Evolutionary conservation across 2,329 filamentous ascomycete genomes (phyloP), one percentile per base, ranked within the genome.

Genomic region (Penicillium sp.): DNA sequence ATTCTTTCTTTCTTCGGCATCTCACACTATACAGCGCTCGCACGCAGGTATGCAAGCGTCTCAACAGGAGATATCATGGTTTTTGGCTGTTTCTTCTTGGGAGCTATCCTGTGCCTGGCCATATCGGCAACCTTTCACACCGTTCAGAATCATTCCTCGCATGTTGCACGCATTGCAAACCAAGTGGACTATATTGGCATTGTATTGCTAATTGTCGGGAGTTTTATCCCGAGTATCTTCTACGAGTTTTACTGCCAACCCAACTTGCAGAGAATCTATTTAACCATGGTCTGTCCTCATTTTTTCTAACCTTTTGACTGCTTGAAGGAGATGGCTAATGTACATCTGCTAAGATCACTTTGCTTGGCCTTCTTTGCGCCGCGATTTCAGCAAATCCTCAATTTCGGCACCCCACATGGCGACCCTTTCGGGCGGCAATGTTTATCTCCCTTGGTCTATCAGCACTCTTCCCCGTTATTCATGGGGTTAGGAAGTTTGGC

Each of bases 181-280:
- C 44, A 57, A 8, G 43, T 59, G 13, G 63, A 67, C 40, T 64
- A 61, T 35, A 48, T 58, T 4, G 63, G 62, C 0, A 67, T 67
- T 20, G 35, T 67, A 3, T 47, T 47, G 3, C 52, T 63, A 9
- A 65, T 60, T 8, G 33, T 65, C 15, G 64, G 63, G 2, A 53
- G 54, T 35, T 65, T 68, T 39, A 49, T 65, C 13, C 61, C 54
- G 13, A 61, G 63, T 1, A 54, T 67, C 18, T 59, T 63, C 37
- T 59, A 64, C 29, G 62, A 57, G 3, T 68, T 65, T 33, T 63
- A 64, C 32, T 64, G 64, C 39, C 48, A 60, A 19, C 57, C 57
- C 2, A 7, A 30, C 4, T 40, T 63, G 6, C 53, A 57, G 28
- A 47, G 40, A 5, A 33, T 53, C 2, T 64, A 65, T 42, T 71